Base-by-base conservation (phyloP, 345 rosid genomes). In the Psidium guajava region DNA sequence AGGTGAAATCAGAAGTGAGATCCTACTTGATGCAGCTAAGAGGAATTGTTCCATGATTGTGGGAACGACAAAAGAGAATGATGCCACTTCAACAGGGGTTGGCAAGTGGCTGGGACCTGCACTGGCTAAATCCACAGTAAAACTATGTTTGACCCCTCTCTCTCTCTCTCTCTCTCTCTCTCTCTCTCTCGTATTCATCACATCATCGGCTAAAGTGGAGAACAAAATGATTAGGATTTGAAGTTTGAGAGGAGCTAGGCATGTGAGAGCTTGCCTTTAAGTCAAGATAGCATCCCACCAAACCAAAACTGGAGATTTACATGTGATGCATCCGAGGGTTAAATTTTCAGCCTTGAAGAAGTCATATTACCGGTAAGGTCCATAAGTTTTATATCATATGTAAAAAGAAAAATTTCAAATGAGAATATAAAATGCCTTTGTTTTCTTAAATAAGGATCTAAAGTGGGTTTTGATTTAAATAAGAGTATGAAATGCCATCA, bases 151-250 rank as follows among this genome's bases (percentile, higher is more conserved):
- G 92, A 90, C 91, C 90, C 86, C 85, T 58, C 86, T 11, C 55
- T 54, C 80, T 81, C 80, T 40, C 85, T 25, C 8, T 69, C 83
- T 85, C 52, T 77, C 44, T 47, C 53, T 81, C 83, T 57, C 51
- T 54, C 61, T 55, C 84, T 20, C 54, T 16, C 52, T 64, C 49
- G 32, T 54, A 42, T 56, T 25, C 56, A 40, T 55, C 83, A 22
- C 74, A 51, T 24, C 75, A 47, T 49, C 47, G 74, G 56, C 85
- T 61, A 11, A 59, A 91, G 93, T 93, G 94, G 94, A 91, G 91
- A 90, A 91, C 94, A 89, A 82, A 88, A 93, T 93, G 69, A 93
- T 93, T 84, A 91, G 86, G 82, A 88, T 90, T 91, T 89, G 88
- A 89, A 90, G 92, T 87, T 50, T 83, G 87, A 83, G 87, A 81